Percentiles rank a stretch among this genome's conserved stretches.
phyloP scores from a whole-genome alignment of 345 rosid species.

The Mallotus nudiflorus region DNA sequence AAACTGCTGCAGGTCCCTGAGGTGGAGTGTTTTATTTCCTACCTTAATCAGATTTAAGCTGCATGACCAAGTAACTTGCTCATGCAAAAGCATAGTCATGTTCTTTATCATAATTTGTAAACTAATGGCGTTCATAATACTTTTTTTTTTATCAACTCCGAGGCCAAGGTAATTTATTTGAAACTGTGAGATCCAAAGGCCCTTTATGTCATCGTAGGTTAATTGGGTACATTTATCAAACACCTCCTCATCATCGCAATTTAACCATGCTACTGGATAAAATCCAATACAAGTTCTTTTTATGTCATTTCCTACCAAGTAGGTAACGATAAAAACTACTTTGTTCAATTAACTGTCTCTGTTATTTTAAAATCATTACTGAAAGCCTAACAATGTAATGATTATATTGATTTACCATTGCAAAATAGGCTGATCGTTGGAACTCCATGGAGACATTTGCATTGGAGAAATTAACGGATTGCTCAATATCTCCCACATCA shows the following conservation, averaged over 20 bases:
- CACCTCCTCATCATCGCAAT: background rate
- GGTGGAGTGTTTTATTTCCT: background rate
- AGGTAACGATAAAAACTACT: no score
- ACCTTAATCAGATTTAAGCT: background rate
- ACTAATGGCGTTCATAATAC: background rate
- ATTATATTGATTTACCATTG: constrained; percentile 66
- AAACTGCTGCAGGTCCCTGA: background rate
- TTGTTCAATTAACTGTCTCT: no score
- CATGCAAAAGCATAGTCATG: no score
- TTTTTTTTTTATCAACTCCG: no score
- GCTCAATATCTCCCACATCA: constrained; percentile 58
- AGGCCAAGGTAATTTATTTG: no score
- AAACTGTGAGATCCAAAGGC: background rate
- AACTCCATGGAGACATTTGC: constrained; percentile 43
- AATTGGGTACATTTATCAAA: constrained; percentile 4
- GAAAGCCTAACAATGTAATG: background rate
- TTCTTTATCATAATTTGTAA: background rate
- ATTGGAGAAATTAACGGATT: constrained; percentile 40
- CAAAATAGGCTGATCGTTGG: constrained; percentile 52
- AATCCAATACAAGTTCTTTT: background rate
- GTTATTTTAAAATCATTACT: background rate
- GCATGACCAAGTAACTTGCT: background rate
- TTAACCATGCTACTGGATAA: background rate
- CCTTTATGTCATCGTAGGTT: background rate
- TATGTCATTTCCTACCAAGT: background rate